Conservation (phyloP, 139 green algal genomes). For the Volvox reticuliferus region DNA sequence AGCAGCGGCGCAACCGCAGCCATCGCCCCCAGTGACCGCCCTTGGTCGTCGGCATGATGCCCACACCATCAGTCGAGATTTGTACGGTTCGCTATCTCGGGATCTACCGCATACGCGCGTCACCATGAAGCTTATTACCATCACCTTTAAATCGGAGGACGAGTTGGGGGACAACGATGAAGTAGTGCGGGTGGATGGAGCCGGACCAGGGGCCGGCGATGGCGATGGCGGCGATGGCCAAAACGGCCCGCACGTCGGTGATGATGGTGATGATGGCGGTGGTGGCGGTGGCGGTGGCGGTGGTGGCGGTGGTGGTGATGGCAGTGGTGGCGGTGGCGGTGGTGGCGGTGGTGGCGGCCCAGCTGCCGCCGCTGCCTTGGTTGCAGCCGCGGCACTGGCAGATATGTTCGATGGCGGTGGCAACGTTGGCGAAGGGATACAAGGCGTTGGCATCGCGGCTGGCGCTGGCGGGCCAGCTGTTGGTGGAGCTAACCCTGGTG, state of each 20-base stretch:
- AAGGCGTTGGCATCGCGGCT: no score
- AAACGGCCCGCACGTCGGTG: not conserved
- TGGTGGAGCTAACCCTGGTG: not conserved
- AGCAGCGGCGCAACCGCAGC: not conserved
- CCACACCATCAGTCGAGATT: not conserved
- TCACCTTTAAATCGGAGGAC: conserved; percentile 3
- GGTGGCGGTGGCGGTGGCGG: not conserved
- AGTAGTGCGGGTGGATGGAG: not conserved
- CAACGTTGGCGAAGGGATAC: not conserved
- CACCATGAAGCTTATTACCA: conserved; percentile 40
- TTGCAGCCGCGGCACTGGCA: not conserved
- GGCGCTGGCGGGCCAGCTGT: not conserved
- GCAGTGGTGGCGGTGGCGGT: not conserved
- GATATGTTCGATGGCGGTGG: not conserved
- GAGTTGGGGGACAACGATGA: not conserved
- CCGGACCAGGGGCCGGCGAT: not conserved
- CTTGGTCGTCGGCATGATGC: not conserved
- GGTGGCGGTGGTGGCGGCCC: not conserved
- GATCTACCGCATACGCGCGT: conserved; percentile 27
- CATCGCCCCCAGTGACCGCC: not conserved
- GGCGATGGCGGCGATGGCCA: not conserved
- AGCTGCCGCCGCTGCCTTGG: not conserved
- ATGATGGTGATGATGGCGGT: not conserved
- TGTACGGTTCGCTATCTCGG: not conserved
- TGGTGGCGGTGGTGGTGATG: not conserved